These are phyloP conservation scores for Metschnikowia lachancei DNA, from an alignment of 805 yeast species.

Conservation along the genomic window DNA sequence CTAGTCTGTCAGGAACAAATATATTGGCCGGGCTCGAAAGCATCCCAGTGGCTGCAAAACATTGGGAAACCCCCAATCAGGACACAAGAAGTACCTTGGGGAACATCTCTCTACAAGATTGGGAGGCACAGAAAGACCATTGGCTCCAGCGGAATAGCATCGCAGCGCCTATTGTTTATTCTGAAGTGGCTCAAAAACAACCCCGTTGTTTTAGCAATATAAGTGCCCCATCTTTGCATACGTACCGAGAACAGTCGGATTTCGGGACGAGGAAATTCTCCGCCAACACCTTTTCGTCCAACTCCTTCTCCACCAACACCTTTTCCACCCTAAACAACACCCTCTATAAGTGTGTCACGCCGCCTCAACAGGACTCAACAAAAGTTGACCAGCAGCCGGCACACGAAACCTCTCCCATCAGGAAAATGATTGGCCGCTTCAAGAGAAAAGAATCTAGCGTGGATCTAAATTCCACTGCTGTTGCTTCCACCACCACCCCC, in stretches of 20 bases:
- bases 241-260: conserved; percentile 27
- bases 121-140: conserved; percentile 28
- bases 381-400: conserved; percentile 4
- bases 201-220: conserved; percentile 28
- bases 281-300: conserved; percentile 7
- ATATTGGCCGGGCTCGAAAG: conserved; percentile 15
- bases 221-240: conserved; percentile 41
- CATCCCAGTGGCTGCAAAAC: conserved; percentile 10
- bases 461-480: conserved; percentile 3
- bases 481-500: conserved; percentile 18
- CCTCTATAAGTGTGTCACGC: conserved; percentile 15
- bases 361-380: conserved; percentile 9
- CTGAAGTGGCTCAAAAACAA: conserved; percentile 22
- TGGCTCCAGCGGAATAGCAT: conserved; percentile 26
- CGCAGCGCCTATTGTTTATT: conserved; percentile 30
- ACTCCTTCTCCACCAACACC: conserved; percentile 1
- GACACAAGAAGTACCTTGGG: background rate
- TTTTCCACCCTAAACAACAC: conserved; percentile 15
- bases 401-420: conserved; percentile 32
- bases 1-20: background rate
- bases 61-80: conserved; percentile 1
- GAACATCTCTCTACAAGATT: conserved; percentile 31
- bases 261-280: conserved; percentile 4
- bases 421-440: conserved; percentile 23
- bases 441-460: conserved; percentile 30